Evolutionary conservation across 2,329 filamentous ascomycete species (phyloP).

Genomic region (Elsinoe australis): DNA sequence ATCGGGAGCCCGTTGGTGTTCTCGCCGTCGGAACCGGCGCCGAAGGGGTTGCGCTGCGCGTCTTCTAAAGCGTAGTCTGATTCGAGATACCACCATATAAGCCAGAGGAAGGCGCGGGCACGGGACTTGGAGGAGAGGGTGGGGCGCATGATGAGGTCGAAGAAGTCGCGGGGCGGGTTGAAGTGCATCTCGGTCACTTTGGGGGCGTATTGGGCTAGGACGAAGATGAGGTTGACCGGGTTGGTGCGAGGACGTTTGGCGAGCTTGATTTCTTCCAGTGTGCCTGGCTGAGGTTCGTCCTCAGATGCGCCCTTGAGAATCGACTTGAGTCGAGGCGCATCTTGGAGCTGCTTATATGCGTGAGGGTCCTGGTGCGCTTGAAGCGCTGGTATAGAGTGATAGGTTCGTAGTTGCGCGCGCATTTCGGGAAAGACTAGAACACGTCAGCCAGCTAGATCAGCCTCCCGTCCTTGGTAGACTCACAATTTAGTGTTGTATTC

Average conservation of each 20-base stretch:
- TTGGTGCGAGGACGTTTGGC: conserved; percentile 71
- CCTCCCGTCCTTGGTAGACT: conserved; percentile 27
- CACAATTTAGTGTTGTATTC: conserved; percentile 98
- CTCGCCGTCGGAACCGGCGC: conserved; percentile 45
- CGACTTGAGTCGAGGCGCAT: conserved; percentile 90
- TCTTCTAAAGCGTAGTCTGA: conserved; percentile 87
- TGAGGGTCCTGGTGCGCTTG: conserved; percentile 92
- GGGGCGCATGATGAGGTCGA: conserved; percentile 90
- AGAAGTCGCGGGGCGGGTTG: conserved; percentile 76
- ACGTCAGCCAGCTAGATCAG: conserved; percentile 21
- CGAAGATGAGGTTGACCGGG: conserved; percentile 93
- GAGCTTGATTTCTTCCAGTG: conserved; percentile 70
- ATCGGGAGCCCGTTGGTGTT: conserved; percentile 40
- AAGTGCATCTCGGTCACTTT: conserved; percentile 94
- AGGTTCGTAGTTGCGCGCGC: conserved; percentile 93
- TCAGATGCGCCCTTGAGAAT: conserved; percentile 96
- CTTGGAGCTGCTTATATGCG: conserved; percentile 95
- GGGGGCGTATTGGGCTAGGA: conserved; percentile 80
- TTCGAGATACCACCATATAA: conserved; percentile 99
- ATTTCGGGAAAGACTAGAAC: conserved; percentile 93
- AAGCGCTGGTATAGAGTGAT: conserved; percentile 93
- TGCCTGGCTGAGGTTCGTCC: conserved; percentile 75
- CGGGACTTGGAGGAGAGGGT: conserved; percentile 74
- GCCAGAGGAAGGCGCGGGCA: conserved; percentile 84
- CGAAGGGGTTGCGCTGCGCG: conserved; percentile 85